A percentile compares a stretch with the other conserved stretches of the same genome.
Conservation (phyloP, 768 basidiomycete species). For the Gelatoporia subvermispora region DNA sequence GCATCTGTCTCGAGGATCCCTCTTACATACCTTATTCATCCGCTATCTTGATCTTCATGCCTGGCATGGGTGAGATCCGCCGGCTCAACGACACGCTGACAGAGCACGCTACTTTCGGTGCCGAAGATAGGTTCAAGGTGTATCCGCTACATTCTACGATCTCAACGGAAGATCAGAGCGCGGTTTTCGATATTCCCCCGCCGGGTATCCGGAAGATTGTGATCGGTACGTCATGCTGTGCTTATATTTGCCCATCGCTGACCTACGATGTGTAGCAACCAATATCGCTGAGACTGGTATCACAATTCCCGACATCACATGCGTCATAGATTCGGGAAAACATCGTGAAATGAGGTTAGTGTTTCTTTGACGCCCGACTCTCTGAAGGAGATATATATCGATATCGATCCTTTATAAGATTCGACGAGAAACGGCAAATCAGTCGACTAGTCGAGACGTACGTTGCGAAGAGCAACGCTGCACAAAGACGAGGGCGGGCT, state of each 20-base stretch:
- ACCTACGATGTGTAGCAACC: constrained; percentile 62
- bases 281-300: constrained; percentile 97
- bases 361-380: neutral
- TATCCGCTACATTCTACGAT: constrained; percentile 91
- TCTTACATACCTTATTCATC: constrained; percentile 54
- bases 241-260: neutral
- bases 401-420: constrained; percentile 38
- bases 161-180: constrained; percentile 84
- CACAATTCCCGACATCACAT: constrained; percentile 96
- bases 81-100: constrained; percentile 75
- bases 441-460: constrained; percentile 89
- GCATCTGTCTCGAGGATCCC: constrained; percentile 68
- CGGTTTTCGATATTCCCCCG: constrained; percentile 87
- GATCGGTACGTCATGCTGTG: constrained; percentile 51
- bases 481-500: constrained; percentile 84
- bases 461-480: constrained; percentile 86
- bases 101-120: constrained; percentile 72
- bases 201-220: constrained; percentile 86
- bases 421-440: constrained; percentile 95
- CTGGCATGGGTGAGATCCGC: constrained; percentile 91
- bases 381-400: too few species aligned
- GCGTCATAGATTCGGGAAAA: constrained; percentile 91
- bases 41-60: constrained; percentile 90
- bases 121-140: constrained; percentile 57
- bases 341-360: constrained; percentile 87